Evolutionary conservation across 768 basidiomycete genomes (phyloP).

Genomic region (Rubroboletus satanas): DNA sequence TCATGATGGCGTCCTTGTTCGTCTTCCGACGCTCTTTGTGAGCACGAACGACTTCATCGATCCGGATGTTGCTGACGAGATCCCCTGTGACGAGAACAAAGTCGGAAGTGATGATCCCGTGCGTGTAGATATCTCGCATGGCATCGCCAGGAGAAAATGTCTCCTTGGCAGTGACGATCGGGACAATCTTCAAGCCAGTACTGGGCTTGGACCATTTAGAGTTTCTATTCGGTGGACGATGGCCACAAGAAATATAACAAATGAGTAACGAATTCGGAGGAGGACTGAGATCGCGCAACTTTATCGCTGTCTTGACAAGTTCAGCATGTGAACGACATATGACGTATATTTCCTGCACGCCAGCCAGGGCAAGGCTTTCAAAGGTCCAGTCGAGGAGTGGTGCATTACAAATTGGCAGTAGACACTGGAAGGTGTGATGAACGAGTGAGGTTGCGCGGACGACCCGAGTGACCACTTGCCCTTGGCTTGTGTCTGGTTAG

Average conservation of each 20-base stretch:
- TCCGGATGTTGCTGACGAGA: conserved; percentile 87
- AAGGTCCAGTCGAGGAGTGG: conserved; percentile 95
- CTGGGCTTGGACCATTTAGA: conserved; percentile 84
- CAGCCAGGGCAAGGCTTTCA: conserved; percentile 90
- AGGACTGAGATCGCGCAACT: conserved; percentile 44
- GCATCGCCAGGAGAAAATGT: conserved; percentile 89
- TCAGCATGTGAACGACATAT: conserved; percentile 89
- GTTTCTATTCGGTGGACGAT: conserved; percentile 41
- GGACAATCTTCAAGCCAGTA: conserved; percentile 77
- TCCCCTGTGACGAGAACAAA: conserved; percentile 91
- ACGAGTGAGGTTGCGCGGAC: conserved; percentile 10
- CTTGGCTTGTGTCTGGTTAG: conserved; percentile 85
- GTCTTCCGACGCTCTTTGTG: conserved; percentile 84
- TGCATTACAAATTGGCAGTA: conserved; percentile 91
- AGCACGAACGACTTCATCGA: conserved; percentile 82
- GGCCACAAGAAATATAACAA: conserved; percentile 1
- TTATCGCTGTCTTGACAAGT: conserved; percentile 79
- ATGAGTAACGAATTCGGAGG: conserved; percentile 11
- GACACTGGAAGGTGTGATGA: conserved; percentile 52
- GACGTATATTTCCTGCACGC: conserved; percentile 94
- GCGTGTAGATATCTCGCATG: conserved; percentile 89
- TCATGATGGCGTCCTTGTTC: conserved; percentile 95
- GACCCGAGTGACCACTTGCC: conserved; percentile 42
- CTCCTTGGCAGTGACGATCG: conserved; percentile 81
- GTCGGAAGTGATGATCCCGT: conserved; percentile 85